phyloP scores from a whole-genome alignment of 805 yeast species.

The Wickerhamiella allomyrinae region DNA sequence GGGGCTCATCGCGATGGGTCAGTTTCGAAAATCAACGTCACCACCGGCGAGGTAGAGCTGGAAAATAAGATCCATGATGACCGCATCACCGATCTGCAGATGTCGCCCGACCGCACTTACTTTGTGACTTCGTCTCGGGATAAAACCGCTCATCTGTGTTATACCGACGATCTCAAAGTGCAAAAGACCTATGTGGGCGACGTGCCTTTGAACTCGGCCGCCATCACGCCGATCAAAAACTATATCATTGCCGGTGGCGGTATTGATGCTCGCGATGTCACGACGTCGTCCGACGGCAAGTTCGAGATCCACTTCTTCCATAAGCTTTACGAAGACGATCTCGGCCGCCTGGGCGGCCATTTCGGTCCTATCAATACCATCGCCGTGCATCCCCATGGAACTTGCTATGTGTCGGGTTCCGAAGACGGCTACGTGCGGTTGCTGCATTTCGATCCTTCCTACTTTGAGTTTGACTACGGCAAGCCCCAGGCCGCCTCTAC shows the following conservation, averaged over 20 bases:
- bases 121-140: slow-evolving; percentile 90
- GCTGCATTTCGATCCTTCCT: slow-evolving; percentile 83
- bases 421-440: slow-evolving; percentile 96
- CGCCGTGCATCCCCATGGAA: slow-evolving; percentile 89
- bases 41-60: slow-evolving; percentile 54
- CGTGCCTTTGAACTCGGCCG: slow-evolving; percentile 90
- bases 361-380: slow-evolving; percentile 95
- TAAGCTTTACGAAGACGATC: slow-evolving; percentile 87
- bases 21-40: slow-evolving; percentile 64
- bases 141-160: slow-evolving; percentile 63
- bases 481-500: slow-evolving; percentile 35
- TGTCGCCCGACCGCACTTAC: slow-evolving; percentile 73
- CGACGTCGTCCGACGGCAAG: slow-evolving; percentile 95
- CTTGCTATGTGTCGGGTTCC: slow-evolving; percentile 91
- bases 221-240: slow-evolving; percentile 85
- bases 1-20: slow-evolving; percentile 83
- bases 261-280: slow-evolving; percentile 96
- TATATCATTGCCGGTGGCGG: slow-evolving; percentile 95
- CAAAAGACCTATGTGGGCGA: slow-evolving; percentile 71
- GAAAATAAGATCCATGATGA: slow-evolving; percentile 58
- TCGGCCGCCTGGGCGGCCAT: slow-evolving; percentile 95
- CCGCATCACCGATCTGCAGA: slow-evolving; percentile 72
- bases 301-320: slow-evolving; percentile 95
- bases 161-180: slow-evolving; percentile 57
- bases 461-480: slow-evolving; percentile 86